phyloP scores from a whole-genome alignment of 2,329 filamentous ascomycete genomes.

The Alternaria conjuncta region DNA sequence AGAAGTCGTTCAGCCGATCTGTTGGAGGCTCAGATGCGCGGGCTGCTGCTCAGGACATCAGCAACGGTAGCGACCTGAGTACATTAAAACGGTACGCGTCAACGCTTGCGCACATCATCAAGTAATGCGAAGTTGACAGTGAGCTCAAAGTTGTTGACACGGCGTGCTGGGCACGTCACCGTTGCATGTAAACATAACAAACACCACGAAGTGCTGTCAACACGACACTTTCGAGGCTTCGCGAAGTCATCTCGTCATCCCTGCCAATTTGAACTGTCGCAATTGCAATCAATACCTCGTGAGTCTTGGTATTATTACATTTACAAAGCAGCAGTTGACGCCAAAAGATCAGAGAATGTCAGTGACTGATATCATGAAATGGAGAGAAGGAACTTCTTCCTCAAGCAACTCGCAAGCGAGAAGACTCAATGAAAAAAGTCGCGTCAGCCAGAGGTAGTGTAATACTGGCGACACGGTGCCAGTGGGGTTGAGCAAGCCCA shows the following conservation, averaged over 20 bases:
- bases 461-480: conserved; percentile 25
- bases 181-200: neutral
- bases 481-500: conserved; percentile 20
- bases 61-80: neutral
- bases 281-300: neutral
- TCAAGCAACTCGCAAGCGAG: conserved; percentile 28
- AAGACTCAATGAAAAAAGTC: conserved; percentile 30
- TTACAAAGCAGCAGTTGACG: neutral
- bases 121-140: neutral
- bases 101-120: neutral
- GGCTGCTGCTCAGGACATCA: neutral
- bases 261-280: neutral
- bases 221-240: neutral
- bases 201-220: neutral
- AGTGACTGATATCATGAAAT: neutral
- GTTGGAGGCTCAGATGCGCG: neutral
- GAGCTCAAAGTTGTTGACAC: neutral
- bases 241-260: neutral
- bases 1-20: neutral
- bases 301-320: neutral
- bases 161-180: neutral
- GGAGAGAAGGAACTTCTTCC: conserved; percentile 14
- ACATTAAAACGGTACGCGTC: neutral
- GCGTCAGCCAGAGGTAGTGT: conserved; percentile 21
- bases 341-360: neutral